These are phyloP conservation scores for Kwoniella dejecticola DNA, from an alignment of 768 basidiomycete genomes.

Conservation along the genomic window DNA sequence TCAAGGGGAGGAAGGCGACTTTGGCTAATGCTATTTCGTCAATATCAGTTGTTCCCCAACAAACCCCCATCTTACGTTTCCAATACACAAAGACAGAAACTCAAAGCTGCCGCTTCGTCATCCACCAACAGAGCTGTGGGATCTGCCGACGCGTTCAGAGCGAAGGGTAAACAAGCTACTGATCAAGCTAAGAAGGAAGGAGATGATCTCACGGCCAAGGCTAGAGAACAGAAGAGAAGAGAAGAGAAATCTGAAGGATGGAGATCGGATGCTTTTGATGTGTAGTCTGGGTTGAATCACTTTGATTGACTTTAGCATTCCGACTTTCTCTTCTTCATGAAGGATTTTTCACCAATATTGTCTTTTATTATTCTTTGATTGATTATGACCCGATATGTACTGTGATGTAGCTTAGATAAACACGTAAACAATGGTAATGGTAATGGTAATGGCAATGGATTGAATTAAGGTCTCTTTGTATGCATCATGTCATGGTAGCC, in stretches of 20 bases:
- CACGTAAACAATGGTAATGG: too few relatives aligned
- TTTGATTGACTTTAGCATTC: background rate
- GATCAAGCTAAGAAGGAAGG: slow-evolving; percentile 51
- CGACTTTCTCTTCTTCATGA: too few relatives aligned
- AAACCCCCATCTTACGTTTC: slow-evolving; percentile 49
- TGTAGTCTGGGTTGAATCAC: slow-evolving; percentile 18
- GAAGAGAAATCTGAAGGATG: slow-evolving; percentile 51
- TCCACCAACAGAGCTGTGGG: slow-evolving; percentile 41
- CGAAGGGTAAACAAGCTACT: slow-evolving; percentile 42
- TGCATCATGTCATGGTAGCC: too few relatives aligned
- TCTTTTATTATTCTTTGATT: too few relatives aligned
- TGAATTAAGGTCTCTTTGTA: too few relatives aligned
- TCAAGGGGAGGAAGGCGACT: too few relatives aligned
- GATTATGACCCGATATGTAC: too few relatives aligned
- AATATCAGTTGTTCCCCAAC: slow-evolving; percentile 55
- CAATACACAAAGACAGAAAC: slow-evolving; percentile 49
- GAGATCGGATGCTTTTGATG: slow-evolving; percentile 53
- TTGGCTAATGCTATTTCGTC: too few relatives aligned
- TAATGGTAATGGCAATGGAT: too few relatives aligned
- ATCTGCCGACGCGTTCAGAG: slow-evolving; percentile 45
- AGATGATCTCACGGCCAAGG: slow-evolving; percentile 38
- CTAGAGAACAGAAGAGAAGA: slow-evolving; percentile 46
- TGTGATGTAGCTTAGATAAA: too few relatives aligned
- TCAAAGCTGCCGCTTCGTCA: slow-evolving; percentile 40
- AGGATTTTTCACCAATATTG: too few relatives aligned